Evolutionary conservation across 495 filamentous ascomycete species (phyloP).

Genomic region (Penicillium chermesinum): DNA sequence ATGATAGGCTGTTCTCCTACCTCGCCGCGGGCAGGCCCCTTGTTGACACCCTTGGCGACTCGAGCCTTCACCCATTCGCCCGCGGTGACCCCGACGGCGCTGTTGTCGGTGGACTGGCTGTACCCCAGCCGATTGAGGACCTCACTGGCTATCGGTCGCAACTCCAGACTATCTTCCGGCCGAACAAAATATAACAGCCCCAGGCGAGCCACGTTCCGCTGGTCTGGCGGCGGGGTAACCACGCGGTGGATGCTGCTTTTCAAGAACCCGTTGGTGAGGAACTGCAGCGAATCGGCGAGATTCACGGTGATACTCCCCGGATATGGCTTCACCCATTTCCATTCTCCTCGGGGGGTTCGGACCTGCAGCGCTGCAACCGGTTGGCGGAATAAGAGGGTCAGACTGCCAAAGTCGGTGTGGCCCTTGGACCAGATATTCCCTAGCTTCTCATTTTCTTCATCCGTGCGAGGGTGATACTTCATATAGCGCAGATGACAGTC

Average conservation of each 20-base stretch:
- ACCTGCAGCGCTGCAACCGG: conserved; percentile 53
- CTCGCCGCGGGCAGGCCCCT: conserved; percentile 1
- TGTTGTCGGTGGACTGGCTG: not conserved
- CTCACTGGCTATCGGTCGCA: no score
- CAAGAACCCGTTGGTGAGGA: conserved; percentile 40
- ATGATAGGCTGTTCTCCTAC: conserved; percentile 8
- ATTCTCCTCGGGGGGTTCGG: conserved; percentile 20
- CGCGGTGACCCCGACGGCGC: not conserved
- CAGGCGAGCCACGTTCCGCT: conserved; percentile 41
- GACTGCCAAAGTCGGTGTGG: conserved; percentile 49
- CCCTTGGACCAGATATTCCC: conserved; percentile 41
- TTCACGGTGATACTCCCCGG: conserved; percentile 44
- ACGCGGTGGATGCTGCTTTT: conserved; percentile 47
- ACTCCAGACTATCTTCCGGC: conserved; percentile 24
- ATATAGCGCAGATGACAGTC: conserved; percentile 51
- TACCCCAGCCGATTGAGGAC: not conserved
- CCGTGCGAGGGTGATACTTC: conserved; percentile 43
- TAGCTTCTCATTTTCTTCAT: conserved; percentile 40
- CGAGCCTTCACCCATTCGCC: conserved; percentile 15
- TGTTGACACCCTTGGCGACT: conserved; percentile 19
- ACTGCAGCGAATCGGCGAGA: conserved; percentile 42
- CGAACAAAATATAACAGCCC: conserved; percentile 48
- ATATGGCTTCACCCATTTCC: conserved; percentile 27
- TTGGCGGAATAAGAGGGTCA: conserved; percentile 53
- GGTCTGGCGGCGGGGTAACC: conserved; percentile 42